Evolutionary conservation across 2,329 filamentous ascomycete genomes (phyloP), one percentile per base, ranked within the genome.

Genomic region (Stemphylium vesicarium): DNA sequence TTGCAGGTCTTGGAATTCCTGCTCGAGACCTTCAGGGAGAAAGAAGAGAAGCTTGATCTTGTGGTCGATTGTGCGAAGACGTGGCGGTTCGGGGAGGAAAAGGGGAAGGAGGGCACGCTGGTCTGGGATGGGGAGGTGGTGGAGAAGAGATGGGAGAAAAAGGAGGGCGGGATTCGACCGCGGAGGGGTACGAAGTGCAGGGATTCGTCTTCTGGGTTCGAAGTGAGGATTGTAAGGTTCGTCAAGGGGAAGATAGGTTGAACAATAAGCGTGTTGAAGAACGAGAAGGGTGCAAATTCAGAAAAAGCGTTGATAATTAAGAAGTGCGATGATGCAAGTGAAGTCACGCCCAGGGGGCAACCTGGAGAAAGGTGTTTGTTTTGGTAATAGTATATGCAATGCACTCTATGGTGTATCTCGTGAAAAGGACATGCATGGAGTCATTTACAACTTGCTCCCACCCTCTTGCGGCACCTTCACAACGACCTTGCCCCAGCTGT

Each of bases 401-500:
- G 22, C 2, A 24, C 7, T 24, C 4, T 7, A 24, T 24, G 22
- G 6, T 4, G 22, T 24, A 24, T 24, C 7, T 24, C 22, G 22
- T 24, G 5, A 24, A 24, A 24, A 24, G 22, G 7, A 24, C 7
- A 7, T 24, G 22, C 22, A 7, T 8, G 4, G 24, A 2, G 24
- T 4, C 26, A 38, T 36, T 29, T 62, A 76, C 8, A 77, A 72
- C 64, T 75, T 77, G 36, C 73, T 76, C 31, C 64, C 64, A 2
- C 70, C 70, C 11, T 75, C 71, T 50, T 92, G 90, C 1, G 89
- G 87, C 37, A 98, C 81, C 77, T 91, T 91, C 16, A 97, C 88
- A 1, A 97, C 91, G 0, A 98, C 94, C 82, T 98, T 98, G 0
- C 94, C 94, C 94, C 94, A 98, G 1, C 92, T 96, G 45, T 89